These are phyloP conservation scores for Chenopodium quinoa DNA, from an alignment of 148 eudicot genomes.

Conservation along the genomic window DNA sequence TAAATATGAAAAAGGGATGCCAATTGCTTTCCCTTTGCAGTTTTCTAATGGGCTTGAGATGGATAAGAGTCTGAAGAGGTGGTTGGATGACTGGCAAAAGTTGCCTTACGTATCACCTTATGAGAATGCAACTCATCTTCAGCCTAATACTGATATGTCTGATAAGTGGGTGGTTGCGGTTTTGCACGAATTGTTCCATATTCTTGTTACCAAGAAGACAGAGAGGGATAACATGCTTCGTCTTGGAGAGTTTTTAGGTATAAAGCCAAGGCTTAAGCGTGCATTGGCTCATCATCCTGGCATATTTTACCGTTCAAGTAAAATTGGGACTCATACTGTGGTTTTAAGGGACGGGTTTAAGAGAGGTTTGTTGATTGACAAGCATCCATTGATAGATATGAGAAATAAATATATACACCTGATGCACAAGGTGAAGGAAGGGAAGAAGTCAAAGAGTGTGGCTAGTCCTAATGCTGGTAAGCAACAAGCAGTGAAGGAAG, in stretches of 20 bases:
- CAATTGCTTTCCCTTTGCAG: conserved; percentile 34
- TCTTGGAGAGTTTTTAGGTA: conserved; percentile 72
- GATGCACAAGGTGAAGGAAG: conserved; percentile 57
- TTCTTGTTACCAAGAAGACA: conserved; percentile 72
- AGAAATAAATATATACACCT: conserved; percentile 72
- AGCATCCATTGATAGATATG: conserved; percentile 61
- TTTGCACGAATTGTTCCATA: conserved; percentile 65
- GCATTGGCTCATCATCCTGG: conserved; percentile 86
- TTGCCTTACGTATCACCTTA: conserved; percentile 85
- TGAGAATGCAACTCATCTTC: conserved; percentile 55
- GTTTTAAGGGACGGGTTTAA: conserved; percentile 80
- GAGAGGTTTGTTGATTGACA: conserved; percentile 65
- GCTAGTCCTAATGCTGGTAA: conserved; percentile 18
- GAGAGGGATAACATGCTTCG: conserved; percentile 61
- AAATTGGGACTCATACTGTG: conserved; percentile 64
- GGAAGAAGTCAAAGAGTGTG: conserved; percentile 37
- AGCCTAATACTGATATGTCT: conserved; percentile 52
- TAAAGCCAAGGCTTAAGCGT: conserved; percentile 66
- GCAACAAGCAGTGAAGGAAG: conserved; percentile 24
- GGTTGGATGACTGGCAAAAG: conserved; percentile 70
- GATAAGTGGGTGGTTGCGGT: conserved; percentile 79
- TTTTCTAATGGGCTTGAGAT: conserved; percentile 40
- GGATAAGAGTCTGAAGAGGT: conserved; percentile 42
- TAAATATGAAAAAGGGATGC: conserved; percentile 35
- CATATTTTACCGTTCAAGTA: conserved; percentile 79